Conservation (phyloP, 495 filamentous ascomycete genomes). For the Hypoxylon crocopeplum region DNA sequence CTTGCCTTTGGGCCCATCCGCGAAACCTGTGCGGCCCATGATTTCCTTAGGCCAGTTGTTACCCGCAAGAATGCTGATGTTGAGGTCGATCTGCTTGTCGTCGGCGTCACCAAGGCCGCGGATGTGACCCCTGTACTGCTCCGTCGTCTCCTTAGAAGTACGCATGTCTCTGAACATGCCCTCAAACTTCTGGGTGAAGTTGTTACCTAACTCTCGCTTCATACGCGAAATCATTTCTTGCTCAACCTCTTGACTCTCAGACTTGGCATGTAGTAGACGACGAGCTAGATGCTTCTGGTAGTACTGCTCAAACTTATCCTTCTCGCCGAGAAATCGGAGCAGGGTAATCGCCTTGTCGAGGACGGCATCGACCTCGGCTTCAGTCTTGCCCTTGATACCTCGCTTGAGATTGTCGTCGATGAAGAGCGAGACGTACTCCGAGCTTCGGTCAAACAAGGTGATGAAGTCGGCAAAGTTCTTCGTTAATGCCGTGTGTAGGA, state of each 20-base stretch:
- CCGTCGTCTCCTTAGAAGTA: constrained; percentile 82
- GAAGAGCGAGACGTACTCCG: constrained; percentile 94
- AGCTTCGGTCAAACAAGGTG: constrained; percentile 79
- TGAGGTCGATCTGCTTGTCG: constrained; percentile 74
- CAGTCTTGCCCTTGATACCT: constrained; percentile 90
- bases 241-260: constrained; percentile 87
- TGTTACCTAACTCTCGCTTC: constrained; percentile 93
- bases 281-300: constrained; percentile 97
- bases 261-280: constrained; percentile 83
- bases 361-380: constrained; percentile 83
- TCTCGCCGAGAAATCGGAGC: constrained; percentile 84
- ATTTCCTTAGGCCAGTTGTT: constrained; percentile 94
- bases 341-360: constrained; percentile 90
- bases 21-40: constrained; percentile 61
- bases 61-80: constrained; percentile 84
- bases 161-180: constrained; percentile 99
- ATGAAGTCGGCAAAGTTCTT: constrained; percentile 90
- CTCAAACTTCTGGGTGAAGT: constrained; percentile 91
- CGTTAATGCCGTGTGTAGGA: constrained; percentile 79
- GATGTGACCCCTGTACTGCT: constrained; percentile 75
- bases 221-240: constrained; percentile 95
- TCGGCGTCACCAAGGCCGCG: constrained; percentile 67
- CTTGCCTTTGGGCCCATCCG: constrained; percentile 59
- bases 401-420: constrained; percentile 97
- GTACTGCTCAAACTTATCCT: constrained; percentile 96